A percentile compares a stretch with the other conserved stretches of the same genome.
phyloP scores from a whole-genome alignment of 768 basidiomycete species.

The Tricholomella constricta region DNA sequence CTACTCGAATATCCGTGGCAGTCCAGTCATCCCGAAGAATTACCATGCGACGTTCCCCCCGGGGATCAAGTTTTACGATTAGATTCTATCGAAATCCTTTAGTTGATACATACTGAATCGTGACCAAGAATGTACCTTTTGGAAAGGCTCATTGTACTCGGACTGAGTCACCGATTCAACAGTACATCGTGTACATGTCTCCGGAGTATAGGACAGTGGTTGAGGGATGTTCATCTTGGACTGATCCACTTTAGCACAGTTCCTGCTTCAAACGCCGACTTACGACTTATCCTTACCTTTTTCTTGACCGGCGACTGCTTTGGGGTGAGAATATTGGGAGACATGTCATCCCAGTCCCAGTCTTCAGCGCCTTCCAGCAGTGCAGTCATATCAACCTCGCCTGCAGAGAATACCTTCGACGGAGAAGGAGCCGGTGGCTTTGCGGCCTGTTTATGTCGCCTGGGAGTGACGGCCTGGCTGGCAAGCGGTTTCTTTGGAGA shows the following conservation, averaged over 20 bases:
- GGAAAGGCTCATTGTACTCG: constrained; percentile 28
- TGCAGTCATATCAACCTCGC: constrained; percentile 44
- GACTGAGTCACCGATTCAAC: constrained; percentile 48
- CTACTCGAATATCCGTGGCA: constrained; percentile 57
- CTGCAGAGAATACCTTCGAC: constrained; percentile 25
- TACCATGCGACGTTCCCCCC: constrained; percentile 46
- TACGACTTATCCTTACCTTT: constrained; percentile 17
- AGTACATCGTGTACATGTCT: constrained; percentile 55
- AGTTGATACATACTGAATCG: background rate
- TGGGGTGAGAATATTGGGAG: constrained; percentile 50
- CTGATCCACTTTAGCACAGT: constrained; percentile 5
- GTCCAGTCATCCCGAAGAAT: constrained; percentile 81
- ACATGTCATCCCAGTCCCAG: constrained; percentile 70
- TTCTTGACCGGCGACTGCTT: constrained; percentile 42
- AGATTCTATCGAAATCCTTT: constrained; percentile 43
- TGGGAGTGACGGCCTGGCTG: constrained; percentile 15
- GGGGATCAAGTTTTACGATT: constrained; percentile 44
- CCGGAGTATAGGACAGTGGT: constrained; percentile 27
- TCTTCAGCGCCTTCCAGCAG: constrained; percentile 68
- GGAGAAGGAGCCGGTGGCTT: constrained; percentile 17
- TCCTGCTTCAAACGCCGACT: background rate
- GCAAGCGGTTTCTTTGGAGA: constrained; percentile 24
- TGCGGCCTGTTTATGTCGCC: constrained; percentile 13
- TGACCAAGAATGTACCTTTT: constrained; percentile 40
- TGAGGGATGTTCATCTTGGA: constrained; percentile 10